phyloP scores from a whole-genome alignment of 495 filamentous ascomycete genomes.

The Hyphodiscus hymeniophilus region DNA sequence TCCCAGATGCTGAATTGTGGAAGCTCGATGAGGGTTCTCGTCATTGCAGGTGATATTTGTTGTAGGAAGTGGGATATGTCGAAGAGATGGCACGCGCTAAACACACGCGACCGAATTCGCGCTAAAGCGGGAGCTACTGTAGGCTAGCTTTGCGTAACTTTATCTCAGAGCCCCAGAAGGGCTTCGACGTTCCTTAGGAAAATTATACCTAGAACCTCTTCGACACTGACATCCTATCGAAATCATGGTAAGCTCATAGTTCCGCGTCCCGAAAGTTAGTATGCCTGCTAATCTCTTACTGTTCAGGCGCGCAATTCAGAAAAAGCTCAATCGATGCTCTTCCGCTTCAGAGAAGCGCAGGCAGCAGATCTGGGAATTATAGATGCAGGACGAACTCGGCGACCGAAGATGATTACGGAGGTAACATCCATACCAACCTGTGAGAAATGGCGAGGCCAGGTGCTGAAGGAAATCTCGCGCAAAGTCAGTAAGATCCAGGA shows the following conservation, averaged over 20 bases:
- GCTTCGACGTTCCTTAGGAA: not conserved
- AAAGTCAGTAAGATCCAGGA: conserved; percentile 97
- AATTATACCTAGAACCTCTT: not conserved
- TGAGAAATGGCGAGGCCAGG: conserved; percentile 98
- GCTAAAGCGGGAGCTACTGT: conserved; percentile 6
- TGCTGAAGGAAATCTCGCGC: conserved; percentile 93
- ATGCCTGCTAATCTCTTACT: conserved; percentile 6
- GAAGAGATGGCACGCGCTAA: conserved; percentile 19
- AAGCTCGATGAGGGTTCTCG: conserved; percentile 21
- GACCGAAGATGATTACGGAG: conserved; percentile 78
- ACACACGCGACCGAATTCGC: conserved; percentile 7
- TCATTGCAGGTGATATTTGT: conserved; percentile 21
- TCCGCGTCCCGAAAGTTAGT: too few relatives aligned
- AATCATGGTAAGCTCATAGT: conserved; percentile 17
- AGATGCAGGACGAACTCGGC: conserved; percentile 80
- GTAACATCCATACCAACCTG: conserved; percentile 76
- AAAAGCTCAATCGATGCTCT: conserved; percentile 99
- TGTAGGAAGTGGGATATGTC: conserved; percentile 2
- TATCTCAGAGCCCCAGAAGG: not conserved
- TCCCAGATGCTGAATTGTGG: conserved; percentile 14
- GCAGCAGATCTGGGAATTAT: conserved; percentile 94
- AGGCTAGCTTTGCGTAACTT: too few relatives aligned
- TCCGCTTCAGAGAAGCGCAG: conserved; percentile 97
- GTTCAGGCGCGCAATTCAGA: conserved; percentile 68
- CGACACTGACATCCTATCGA: not conserved